Conservation (phyloP, 1,284 basidiomycete species). For the Ceratobasidium sp. region DNA sequence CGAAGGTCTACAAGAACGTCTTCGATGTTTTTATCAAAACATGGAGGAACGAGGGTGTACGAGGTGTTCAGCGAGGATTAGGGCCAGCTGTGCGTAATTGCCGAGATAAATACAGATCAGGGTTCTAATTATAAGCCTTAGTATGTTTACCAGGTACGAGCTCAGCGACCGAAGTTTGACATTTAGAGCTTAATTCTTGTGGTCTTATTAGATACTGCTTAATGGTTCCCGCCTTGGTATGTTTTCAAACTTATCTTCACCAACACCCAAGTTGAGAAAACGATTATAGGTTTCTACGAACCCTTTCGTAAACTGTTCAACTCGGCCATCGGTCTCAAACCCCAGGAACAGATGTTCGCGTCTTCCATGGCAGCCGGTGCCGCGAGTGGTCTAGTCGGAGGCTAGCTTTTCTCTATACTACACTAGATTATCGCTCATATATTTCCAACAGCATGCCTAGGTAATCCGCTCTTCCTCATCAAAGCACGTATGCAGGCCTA, state of each 20-base stretch:
- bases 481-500: slow-evolving; percentile 99
- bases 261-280: slow-evolving; percentile 20
- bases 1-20: slow-evolving; percentile 90
- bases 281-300: slow-evolving; percentile 88
- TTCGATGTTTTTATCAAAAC: slow-evolving; percentile 92
- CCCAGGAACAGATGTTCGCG: slow-evolving; percentile 75
- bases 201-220: slow-evolving; percentile 78
- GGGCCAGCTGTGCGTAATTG: slow-evolving; percentile 81
- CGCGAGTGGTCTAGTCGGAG: slow-evolving; percentile 90
- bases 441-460: slow-evolving; percentile 75
- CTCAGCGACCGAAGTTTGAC: background rate
- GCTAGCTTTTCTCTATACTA: slow-evolving; percentile 61
- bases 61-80: slow-evolving; percentile 92
- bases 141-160: slow-evolving; percentile 90
- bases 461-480: slow-evolving; percentile 95
- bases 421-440: slow-evolving; percentile 33
- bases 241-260: slow-evolving; percentile 50
- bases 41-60: slow-evolving; percentile 90
- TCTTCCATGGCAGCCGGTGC: slow-evolving; percentile 90
- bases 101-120: background rate
- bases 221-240: slow-evolving; percentile 94
- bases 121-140: slow-evolving; percentile 56
- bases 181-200: background rate
- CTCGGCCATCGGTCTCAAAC: slow-evolving; percentile 72
- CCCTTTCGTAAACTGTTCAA: slow-evolving; percentile 87